Evolutionary conservation across 2,329 filamentous ascomycete species (phyloP).

Genomic region (Colletotrichum orchidophilum): DNA sequence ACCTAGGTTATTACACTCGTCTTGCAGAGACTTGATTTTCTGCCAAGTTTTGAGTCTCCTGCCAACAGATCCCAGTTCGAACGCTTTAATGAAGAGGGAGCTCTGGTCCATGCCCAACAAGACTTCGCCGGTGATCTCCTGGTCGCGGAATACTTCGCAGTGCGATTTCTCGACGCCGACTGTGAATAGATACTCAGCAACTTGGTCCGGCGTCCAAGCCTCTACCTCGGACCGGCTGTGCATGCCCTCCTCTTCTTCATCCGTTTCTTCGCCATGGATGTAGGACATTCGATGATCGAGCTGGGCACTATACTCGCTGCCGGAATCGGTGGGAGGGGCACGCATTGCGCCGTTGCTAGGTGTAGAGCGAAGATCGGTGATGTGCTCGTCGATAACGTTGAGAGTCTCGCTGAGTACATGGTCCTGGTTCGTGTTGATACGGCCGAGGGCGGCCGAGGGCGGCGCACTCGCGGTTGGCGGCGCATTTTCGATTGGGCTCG

Average conservation of each 20-base stretch:
- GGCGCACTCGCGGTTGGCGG: slow-evolving; percentile 46
- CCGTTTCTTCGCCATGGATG: slow-evolving; percentile 93
- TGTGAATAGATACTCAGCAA: slow-evolving; percentile 89
- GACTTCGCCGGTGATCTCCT: slow-evolving; percentile 95
- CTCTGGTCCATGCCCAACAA: slow-evolving; percentile 94
- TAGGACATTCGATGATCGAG: slow-evolving; percentile 83
- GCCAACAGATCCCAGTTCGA: slow-evolving; percentile 91
- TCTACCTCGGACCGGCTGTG: slow-evolving; percentile 79
- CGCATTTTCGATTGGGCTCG: slow-evolving; percentile 40
- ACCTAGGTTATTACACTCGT: slow-evolving; percentile 74
- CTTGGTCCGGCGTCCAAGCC: slow-evolving; percentile 81
- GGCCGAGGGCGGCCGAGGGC: slow-evolving; percentile 38
- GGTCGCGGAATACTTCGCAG: slow-evolving; percentile 93
- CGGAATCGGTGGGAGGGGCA: slow-evolving; percentile 74
- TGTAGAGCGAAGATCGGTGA: slow-evolving; percentile 79
- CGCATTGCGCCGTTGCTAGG: slow-evolving; percentile 62
- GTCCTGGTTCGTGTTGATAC: slow-evolving; percentile 59
- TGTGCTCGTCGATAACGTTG: slow-evolving; percentile 96
- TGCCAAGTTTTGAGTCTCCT: slow-evolving; percentile 94
- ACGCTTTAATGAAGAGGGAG: slow-evolving; percentile 94
- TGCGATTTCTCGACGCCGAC: slow-evolving; percentile 87
- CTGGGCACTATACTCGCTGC: slow-evolving; percentile 89
- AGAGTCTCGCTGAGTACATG: slow-evolving; percentile 94
- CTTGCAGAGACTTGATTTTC: slow-evolving; percentile 91
- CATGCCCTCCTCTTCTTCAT: slow-evolving; percentile 84